A percentile compares a stretch with the other conserved stretches of the same genome.
These are phyloP conservation scores for Epichloe amarillans DNA, from an alignment of 2,329 filamentous ascomycete genomes.

Conservation along the genomic window DNA sequence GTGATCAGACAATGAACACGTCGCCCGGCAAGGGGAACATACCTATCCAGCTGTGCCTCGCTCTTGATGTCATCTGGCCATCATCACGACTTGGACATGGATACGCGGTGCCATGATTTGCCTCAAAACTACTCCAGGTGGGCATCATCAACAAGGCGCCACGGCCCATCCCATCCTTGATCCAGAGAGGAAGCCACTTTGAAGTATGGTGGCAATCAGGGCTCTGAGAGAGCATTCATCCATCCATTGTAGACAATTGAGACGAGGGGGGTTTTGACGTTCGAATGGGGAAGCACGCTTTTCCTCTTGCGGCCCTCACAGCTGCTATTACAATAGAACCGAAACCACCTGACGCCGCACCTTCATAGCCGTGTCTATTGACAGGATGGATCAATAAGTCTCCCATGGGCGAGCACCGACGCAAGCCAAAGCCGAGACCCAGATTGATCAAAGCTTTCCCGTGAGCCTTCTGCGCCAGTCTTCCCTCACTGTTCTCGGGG, in stretches of 20 bases:
- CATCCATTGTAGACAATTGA: too few relatives aligned
- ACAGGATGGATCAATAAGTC: constrained; percentile 1
- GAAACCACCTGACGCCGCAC: neutral
- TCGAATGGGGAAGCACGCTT: neutral
- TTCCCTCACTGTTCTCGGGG: neutral
- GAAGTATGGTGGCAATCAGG: too few relatives aligned
- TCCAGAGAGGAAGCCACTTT: too few relatives aligned
- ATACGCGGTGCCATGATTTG: neutral
- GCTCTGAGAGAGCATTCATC: too few relatives aligned
- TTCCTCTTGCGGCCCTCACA: neutral
- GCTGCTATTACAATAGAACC: neutral
- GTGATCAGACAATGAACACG: too few relatives aligned
- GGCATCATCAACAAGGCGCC: neutral
- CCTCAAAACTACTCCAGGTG: neutral
- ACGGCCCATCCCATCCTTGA: neutral
- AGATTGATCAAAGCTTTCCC: neutral
- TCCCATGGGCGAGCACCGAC: neutral
- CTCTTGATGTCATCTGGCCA: neutral
- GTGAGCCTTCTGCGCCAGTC: neutral
- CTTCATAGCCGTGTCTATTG: neutral
- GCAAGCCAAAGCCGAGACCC: neutral
- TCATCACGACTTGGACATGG: neutral
- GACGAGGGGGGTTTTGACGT: neutral
- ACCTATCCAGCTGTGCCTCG: neutral
- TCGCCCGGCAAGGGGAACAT: too few relatives aligned